Evolutionary conservation across 192 early-diverging fungal species (phyloP), one percentile per base, ranked within the genome.

Genomic region (Podila epigama): DNA sequence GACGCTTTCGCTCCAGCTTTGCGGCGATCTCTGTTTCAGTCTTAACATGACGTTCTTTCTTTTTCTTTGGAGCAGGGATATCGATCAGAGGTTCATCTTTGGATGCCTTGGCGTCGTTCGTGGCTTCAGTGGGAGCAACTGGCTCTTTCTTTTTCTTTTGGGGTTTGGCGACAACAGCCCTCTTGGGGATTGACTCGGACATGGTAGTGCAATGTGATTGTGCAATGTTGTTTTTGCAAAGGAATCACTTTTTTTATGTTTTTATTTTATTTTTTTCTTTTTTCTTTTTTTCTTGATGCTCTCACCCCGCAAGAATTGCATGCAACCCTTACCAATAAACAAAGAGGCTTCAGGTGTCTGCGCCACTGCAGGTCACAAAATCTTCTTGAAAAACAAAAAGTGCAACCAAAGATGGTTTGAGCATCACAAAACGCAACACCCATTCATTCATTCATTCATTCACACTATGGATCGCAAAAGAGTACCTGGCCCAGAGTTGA

Each of bases 401-500:
- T n/a, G n/a, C n/a, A n/a, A 20, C 12, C 9, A 15, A 7, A 48
- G 44, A 9, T 7, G 44, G n/a, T 48, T 22, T 20, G 25, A 6
- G 25, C n/a, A 8, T 20, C 25, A 10, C 44, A 48, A 22, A 22
- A 22, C 20, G 9, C 25, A 22, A 5, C n/a, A 2, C n/a, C 20
- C 2, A 18, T 48, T 22, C 41, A 44, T 48, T 20, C 44, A 22
- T 22, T 48, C 16, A 18, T 22, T 15, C n/a, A 22, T 48, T 48
- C 20, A 31, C 31, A 65, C 31, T 28, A 82, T 84, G 70, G 86
- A 87, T 70, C 68, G 86, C 34, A 82, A 84, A 56, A 72, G 86
- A 68, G 83, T 87, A 55, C 60, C 68, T 62, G 86, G 86, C 36
- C 86, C 86, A 15, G 86, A 87, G 44, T 39, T 79, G 12, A 87